These are phyloP conservation scores for Epicoccum sorghinum DNA, from an alignment of 2,329 filamentous ascomycete species.

Conservation along the genomic window DNA sequence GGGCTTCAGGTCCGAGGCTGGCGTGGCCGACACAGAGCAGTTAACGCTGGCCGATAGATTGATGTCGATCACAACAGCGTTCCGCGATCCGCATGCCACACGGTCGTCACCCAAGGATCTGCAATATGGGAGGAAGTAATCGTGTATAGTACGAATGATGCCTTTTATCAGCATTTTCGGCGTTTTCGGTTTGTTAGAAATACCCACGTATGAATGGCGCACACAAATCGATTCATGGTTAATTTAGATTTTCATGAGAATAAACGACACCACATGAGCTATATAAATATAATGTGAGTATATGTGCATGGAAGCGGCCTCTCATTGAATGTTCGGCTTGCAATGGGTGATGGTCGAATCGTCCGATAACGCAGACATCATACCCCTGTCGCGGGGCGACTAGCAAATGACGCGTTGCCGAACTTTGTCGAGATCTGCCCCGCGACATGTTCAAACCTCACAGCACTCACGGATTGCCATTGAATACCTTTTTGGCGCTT, in stretches of 20 bases:
- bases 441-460: slow-evolving; percentile 2
- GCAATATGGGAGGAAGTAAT: slow-evolving; percentile 22
- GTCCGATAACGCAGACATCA: slow-evolving; percentile 20
- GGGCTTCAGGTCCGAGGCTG: slow-evolving; percentile 40
- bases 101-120: slow-evolving; percentile 19
- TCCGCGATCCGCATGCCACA: slow-evolving; percentile 33
- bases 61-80: slow-evolving; percentile 39
- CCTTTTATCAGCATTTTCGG: slow-evolving; percentile 5
- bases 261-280: background rate
- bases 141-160: background rate
- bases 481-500: background rate
- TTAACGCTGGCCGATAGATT: slow-evolving; percentile 49
- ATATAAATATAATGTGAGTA: background rate
- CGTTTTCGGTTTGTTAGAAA: slow-evolving; percentile 8
- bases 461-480: slow-evolving; percentile 4
- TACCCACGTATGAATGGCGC: slow-evolving; percentile 18
- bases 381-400: slow-evolving; percentile 8
- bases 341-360: background rate
- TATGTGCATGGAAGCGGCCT: background rate
- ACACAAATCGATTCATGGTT: background rate
- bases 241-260: too few relatives aligned
- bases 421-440: slow-evolving; percentile 23
- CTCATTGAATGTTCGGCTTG: background rate
- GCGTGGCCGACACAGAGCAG: slow-evolving; percentile 48
- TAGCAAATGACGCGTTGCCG: slow-evolving; percentile 32